Percentiles rank a stretch among this genome's conserved stretches.
Evolutionary conservation across 805 yeast species (phyloP).

Genomic region (Candida quercuum): DNA sequence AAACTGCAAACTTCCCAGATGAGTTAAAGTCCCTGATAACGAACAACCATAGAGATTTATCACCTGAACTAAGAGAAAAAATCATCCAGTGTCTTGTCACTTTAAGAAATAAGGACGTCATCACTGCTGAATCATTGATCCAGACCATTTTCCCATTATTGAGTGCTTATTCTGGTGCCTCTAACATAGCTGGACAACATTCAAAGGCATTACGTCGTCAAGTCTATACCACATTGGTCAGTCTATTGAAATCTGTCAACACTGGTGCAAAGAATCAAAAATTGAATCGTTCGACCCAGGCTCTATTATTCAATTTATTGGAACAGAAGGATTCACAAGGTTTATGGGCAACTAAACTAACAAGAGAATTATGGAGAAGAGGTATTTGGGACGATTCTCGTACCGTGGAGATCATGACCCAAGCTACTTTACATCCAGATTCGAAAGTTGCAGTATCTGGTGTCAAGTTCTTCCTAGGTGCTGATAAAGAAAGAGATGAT

Average conservation of each 20-base stretch:
- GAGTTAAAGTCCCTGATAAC: constrained; percentile 67
- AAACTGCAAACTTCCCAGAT: constrained; percentile 77
- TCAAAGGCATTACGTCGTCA: constrained; percentile 81
- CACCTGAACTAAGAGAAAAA: constrained; percentile 86
- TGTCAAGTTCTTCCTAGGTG: constrained; percentile 86
- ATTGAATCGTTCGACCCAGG: constrained; percentile 86
- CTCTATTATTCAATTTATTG: constrained; percentile 78
- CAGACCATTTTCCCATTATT: constrained; percentile 87
- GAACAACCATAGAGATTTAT: constrained; percentile 74
- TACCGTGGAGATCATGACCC: constrained; percentile 96
- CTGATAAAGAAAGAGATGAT: constrained; percentile 90
- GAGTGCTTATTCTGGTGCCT: constrained; percentile 53
- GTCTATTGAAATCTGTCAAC: constrained; percentile 76
- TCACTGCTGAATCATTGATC: constrained; percentile 73
- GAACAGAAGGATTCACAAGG: constrained; percentile 81
- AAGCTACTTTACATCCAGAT: constrained; percentile 87
- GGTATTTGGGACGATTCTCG: constrained; percentile 98
- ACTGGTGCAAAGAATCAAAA: constrained; percentile 88
- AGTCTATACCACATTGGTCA: constrained; percentile 72
- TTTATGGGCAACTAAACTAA: constrained; percentile 91
- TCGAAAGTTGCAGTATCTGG: constrained; percentile 85
- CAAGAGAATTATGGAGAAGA: constrained; percentile 95
- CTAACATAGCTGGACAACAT: constrained; percentile 45
- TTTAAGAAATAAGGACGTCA: constrained; percentile 80
- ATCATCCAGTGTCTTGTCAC: constrained; percentile 84